These are phyloP conservation scores for Stevia rebaudiana DNA, from an alignment of 140 eudicot species.

Conservation along the genomic window DNA sequence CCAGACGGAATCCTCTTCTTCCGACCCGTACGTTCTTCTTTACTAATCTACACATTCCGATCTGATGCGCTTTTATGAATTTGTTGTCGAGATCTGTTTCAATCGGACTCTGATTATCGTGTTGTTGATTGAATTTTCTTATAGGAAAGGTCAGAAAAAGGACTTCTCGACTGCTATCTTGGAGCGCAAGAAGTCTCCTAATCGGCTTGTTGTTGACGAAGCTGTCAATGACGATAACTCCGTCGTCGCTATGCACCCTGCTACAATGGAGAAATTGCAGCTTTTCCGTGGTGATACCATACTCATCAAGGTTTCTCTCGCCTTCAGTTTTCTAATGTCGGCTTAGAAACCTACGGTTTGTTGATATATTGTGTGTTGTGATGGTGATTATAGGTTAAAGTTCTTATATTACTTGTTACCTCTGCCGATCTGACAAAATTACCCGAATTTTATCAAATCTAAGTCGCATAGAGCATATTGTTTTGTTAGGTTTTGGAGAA, in stretches of 20 bases:
- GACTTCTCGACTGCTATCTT: slow-evolving; percentile 68
- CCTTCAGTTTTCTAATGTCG: background rate
- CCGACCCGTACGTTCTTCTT: slow-evolving; percentile 39
- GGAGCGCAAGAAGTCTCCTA: slow-evolving; percentile 66
- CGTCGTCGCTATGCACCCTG: slow-evolving; percentile 60
- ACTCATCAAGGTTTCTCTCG: slow-evolving; percentile 38
- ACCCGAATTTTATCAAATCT: background rate
- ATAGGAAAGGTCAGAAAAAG: slow-evolving; percentile 54
- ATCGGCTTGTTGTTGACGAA: slow-evolving; percentile 70
- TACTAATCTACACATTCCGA: background rate
- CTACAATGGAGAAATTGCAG: slow-evolving; percentile 66
- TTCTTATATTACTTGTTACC: background rate
- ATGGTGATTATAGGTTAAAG: background rate
- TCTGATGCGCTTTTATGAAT: background rate
- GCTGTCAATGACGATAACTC: slow-evolving; percentile 71
- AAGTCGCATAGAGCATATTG: background rate
- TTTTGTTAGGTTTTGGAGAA: slow-evolving; percentile 6
- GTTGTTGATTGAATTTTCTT: background rate
- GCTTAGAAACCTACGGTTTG: background rate
- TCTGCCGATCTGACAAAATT: background rate
- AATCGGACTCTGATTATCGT: background rate
- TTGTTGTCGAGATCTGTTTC: background rate
- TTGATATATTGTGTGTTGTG: background rate
- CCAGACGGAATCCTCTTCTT: slow-evolving; percentile 53
- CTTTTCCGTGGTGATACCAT: slow-evolving; percentile 71